phyloP scores from a whole-genome alignment of 305 asterid species.

The Fraxinus velutina region DNA sequence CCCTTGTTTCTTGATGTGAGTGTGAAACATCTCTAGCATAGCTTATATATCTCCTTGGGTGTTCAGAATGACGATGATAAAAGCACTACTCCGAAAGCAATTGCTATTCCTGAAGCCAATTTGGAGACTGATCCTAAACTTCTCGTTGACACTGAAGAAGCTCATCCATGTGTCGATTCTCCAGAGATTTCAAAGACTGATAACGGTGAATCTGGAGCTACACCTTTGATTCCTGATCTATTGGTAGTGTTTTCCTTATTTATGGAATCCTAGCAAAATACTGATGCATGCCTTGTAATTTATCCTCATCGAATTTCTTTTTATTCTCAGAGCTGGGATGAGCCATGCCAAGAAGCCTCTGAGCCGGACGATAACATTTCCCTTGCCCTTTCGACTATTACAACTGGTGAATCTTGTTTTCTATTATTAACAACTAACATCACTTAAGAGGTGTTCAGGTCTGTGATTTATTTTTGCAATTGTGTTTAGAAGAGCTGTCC shows the following conservation, averaged over 20 bases:
- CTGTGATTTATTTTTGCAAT: slow-evolving; percentile 11
- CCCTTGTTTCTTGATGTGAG: not conserved
- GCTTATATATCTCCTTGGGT: slow-evolving; percentile 8
- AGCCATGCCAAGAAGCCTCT: slow-evolving; percentile 44
- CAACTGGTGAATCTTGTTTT: slow-evolving; percentile 37
- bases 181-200: slow-evolving; percentile 26
- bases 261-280: not conserved
- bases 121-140: slow-evolving; percentile 31
- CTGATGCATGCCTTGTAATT: slow-evolving; percentile 1
- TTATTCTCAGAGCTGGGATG: slow-evolving; percentile 55
- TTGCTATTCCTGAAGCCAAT: slow-evolving; percentile 26
- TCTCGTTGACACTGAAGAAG: slow-evolving; percentile 23
- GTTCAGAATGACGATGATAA: slow-evolving; percentile 38
- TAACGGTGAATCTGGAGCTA: slow-evolving; percentile 30
- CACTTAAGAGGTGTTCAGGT: not conserved
- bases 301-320: not conserved
- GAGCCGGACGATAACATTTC: slow-evolving; percentile 26
- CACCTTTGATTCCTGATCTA: slow-evolving; percentile 54
- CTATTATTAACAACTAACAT: not conserved
- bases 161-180: slow-evolving; percentile 31
- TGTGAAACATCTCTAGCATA: slow-evolving; percentile 16
- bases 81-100: slow-evolving; percentile 25
- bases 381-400: slow-evolving; percentile 24
- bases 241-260: slow-evolving; percentile 41
- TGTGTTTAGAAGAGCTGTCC: slow-evolving; percentile 27